Evolutionary conservation across 2,329 filamentous ascomycete genomes (phyloP), one percentile per base, ranked within the genome.

Genomic region (Exutisphaerella laricina): DNA sequence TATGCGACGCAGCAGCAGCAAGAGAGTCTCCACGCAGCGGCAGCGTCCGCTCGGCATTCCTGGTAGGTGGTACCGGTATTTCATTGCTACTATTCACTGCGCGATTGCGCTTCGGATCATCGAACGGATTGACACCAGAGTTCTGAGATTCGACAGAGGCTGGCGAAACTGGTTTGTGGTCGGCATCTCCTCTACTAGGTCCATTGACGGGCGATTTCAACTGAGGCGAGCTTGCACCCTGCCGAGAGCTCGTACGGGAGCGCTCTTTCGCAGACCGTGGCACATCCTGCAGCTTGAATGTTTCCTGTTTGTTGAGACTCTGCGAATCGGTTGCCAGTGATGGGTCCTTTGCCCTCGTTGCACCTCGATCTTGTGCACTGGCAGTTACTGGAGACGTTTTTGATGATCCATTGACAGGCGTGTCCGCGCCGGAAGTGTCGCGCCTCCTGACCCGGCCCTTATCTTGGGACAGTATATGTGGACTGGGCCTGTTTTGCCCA

Each of bases 381-480:
- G 46, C 43, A 17, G 48, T 41, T 9, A 53, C 43, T 20, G 62
- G 61, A 6, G 62, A 62, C 9, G 54, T 54, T 29, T 46, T 40
- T n/a, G 44, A 39, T 9, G 56, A 58, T 17, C 47, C 51, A 31
- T 50, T 53, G 10, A 50, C 49, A 4, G 58, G 57, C 12, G 58
- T 59, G 33, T 49, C 56, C 21, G 41, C 40, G 4, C 50, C 58
- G 5, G 58, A 59, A 1, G 49, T 48, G 10, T 61, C 51, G 18
- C 56, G 51, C 45, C 58, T 62, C 25, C 80, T 78, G 12, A 13
- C 25, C 32, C 85, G 78, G 2, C 79, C 79, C 65, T 89, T 92
- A 58, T 94, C 87, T 62, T 94, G 88, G 61, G 88, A 94, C 16
- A 88, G 85, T 56, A 94, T 94, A 58, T 95, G 88, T n/a, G 88